A percentile compares a stretch with the other conserved stretches of the same genome.
phyloP scores from a whole-genome alignment of 129 eudicot genomes.

The Flaveria ramosissima region DNA sequence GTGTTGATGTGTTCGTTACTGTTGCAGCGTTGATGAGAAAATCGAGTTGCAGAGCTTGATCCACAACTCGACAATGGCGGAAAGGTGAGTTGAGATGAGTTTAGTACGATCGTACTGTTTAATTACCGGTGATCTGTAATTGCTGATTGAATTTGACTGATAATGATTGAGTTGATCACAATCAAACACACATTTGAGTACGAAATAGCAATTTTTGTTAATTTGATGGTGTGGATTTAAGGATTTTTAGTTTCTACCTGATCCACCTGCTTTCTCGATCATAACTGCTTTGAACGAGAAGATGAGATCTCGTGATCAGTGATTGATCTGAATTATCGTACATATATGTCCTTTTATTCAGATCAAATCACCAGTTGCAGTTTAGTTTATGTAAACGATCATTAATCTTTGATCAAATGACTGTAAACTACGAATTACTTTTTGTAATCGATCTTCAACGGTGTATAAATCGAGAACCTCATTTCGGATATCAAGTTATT shows the following conservation, averaged over 20 bases:
- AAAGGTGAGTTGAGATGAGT: slow-evolving; percentile 47
- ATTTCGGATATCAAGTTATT: neutral
- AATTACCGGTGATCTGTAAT: neutral
- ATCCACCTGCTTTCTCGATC: slow-evolving; percentile 33
- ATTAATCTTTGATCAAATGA: no score
- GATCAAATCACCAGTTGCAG: neutral
- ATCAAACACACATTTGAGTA: neutral
- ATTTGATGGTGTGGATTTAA: neutral
- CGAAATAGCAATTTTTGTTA: neutral
- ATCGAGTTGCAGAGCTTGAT: slow-evolving; percentile 49
- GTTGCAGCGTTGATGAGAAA: slow-evolving; percentile 47
- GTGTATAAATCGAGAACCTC: no score
- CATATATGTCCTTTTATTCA: neutral
- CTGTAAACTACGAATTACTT: no score
- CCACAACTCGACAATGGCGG: slow-evolving; percentile 62
- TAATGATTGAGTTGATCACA: slow-evolving; percentile 18
- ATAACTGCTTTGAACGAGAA: slow-evolving; percentile 20
- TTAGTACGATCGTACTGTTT: slow-evolving; percentile 13
- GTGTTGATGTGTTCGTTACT: neutral
- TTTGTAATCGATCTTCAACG: no score
- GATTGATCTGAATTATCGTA: neutral
- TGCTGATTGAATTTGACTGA: neutral
- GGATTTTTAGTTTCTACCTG: neutral
- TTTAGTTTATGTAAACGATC: no score
- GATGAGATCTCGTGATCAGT: slow-evolving; percentile 1